Conservation (phyloP, 169 alveolate species). For the Plasmodium chabaudi region DNA sequence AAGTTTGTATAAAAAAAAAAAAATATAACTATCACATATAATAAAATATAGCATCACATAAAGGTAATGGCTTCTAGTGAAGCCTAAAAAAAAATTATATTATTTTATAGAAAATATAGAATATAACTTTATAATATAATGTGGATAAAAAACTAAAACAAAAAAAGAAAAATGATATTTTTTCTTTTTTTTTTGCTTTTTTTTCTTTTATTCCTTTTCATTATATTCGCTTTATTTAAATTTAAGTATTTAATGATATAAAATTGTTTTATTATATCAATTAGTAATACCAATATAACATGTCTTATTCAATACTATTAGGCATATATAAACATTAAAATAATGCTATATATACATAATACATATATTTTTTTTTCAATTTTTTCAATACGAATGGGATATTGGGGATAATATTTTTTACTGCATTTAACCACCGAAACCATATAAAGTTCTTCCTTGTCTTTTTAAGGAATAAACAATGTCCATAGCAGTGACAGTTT, state of each 20-base stretch:
- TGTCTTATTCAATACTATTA: slow-evolving; percentile 5
- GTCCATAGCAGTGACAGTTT: slow-evolving; percentile 99
- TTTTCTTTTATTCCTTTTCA: slow-evolving; percentile 8
- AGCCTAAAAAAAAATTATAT: slow-evolving; percentile 35
- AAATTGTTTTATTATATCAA: no score
- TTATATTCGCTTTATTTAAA: slow-evolving; percentile 63
- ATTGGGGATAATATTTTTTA: neutral
- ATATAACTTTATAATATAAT: neutral
- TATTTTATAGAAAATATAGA: slow-evolving; percentile 7
- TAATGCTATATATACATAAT: no score
- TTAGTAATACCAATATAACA: neutral
- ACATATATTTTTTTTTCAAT: neutral
- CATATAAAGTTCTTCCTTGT: slow-evolving; percentile 99
- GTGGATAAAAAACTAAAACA: slow-evolving; percentile 32
- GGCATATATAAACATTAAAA: no score
- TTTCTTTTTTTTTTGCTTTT: neutral
- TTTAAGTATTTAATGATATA: no score
- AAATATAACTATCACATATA: no score
- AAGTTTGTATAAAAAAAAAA: no score
- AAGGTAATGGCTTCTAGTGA: slow-evolving; percentile 75
- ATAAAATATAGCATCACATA: no score
- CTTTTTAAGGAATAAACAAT: slow-evolving; percentile 99
- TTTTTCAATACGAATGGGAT: neutral
- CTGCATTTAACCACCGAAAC: slow-evolving; percentile 97
- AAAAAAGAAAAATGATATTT: slow-evolving; percentile 7